phyloP scores from a whole-genome alignment of 768 basidiomycete species.

The Neoboletus magnificus region DNA sequence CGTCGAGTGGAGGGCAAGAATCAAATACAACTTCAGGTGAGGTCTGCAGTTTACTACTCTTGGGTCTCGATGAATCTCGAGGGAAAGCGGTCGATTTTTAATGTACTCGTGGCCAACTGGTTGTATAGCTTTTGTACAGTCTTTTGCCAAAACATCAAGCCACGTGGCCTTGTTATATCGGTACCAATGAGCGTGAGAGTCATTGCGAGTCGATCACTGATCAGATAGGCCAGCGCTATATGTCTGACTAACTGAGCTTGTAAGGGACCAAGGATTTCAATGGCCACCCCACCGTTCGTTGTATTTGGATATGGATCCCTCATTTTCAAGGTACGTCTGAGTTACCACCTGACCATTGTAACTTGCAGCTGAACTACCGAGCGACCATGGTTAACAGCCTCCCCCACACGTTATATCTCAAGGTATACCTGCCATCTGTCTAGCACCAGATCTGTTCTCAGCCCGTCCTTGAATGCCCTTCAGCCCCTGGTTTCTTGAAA shows the following conservation, averaged over 20 bases:
- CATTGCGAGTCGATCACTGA: background rate
- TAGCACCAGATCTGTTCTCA: background rate
- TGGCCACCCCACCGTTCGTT: conserved; percentile 45
- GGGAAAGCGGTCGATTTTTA: background rate
- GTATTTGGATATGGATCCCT: conserved; percentile 94
- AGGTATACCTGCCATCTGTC: conserved; percentile 39
- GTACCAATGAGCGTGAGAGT: too few relatives aligned
- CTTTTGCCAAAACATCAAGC: too few relatives aligned
- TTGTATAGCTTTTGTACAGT: background rate
- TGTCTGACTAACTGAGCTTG: background rate
- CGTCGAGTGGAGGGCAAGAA: conserved; percentile 54
- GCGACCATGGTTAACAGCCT: conserved; percentile 46
- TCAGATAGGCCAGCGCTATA: background rate
- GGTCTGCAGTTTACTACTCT: background rate
- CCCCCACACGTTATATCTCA: conserved; percentile 73
- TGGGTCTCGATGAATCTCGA: background rate
- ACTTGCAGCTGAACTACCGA: background rate
- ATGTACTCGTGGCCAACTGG: background rate
- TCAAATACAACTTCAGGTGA: conserved; percentile 60
- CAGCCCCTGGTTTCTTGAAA: conserved; percentile 82
- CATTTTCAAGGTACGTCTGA: conserved; percentile 68
- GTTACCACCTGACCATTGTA: background rate
- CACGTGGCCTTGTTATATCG: background rate
- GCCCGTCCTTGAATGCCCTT: background rate
- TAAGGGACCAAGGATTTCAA: background rate